A percentile compares a stretch with the other conserved stretches of the same genome.
Conservation (phyloP, 2,329 filamentous ascomycete genomes). For the Sclerotinia subarctica region DNA sequence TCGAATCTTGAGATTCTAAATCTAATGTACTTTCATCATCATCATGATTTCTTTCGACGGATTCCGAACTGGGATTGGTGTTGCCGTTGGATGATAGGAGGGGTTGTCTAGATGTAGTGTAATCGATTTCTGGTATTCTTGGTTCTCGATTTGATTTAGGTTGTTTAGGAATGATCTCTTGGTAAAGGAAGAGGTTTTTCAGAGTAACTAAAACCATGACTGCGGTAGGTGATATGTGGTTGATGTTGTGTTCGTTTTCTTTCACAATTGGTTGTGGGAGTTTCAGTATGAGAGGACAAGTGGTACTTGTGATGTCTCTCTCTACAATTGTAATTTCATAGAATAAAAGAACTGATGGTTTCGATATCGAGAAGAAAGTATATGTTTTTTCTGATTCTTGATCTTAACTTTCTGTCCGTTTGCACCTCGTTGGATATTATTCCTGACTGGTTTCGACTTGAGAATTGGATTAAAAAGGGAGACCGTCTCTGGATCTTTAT, state of each 20-base stretch:
- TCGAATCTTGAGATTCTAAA: slow-evolving; percentile 29
- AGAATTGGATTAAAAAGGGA: not conserved
- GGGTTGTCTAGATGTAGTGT: slow-evolving; percentile 26
- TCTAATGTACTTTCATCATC: slow-evolving; percentile 26
- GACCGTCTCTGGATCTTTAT: not conserved
- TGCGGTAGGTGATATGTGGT: slow-evolving; percentile 18
- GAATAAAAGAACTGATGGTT: not conserved
- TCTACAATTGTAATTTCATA: not conserved
- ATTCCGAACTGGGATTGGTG: not conserved
- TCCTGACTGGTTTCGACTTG: not conserved
- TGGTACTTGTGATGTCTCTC: slow-evolving; percentile 4
- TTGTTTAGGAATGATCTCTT: slow-evolving; percentile 23
- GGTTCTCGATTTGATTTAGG: not conserved
- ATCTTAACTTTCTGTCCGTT: not conserved
- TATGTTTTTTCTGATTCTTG: not conserved
- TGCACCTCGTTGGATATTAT: not conserved
- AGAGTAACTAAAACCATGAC: slow-evolving; percentile 37
- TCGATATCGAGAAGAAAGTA: not conserved
- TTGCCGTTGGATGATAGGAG: slow-evolving; percentile 19
- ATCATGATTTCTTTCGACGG: not conserved
- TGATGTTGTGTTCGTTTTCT: not conserved
- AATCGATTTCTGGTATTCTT: slow-evolving; percentile 19
- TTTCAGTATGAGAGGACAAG: not conserved
- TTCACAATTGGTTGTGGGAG: not conserved
- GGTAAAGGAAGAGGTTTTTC: slow-evolving; percentile 37